These are phyloP conservation scores for Thalassiosira ordinaria DNA, from an alignment of 352 stramenopile species.

Conservation along the genomic window DNA sequence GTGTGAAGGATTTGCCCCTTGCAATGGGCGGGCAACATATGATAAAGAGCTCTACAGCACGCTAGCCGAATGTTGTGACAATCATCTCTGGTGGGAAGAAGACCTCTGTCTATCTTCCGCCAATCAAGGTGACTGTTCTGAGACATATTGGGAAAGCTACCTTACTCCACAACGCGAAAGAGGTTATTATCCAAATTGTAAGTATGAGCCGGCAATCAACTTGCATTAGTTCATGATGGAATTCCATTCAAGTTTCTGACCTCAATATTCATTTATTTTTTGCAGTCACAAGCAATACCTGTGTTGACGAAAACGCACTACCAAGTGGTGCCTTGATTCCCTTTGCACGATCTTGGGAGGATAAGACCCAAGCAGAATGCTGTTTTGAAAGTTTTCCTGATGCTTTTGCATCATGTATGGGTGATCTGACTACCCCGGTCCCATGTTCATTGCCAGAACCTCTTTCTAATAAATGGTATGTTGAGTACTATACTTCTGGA, in stretches of 20 bases:
- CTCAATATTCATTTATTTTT: neutral
- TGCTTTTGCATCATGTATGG: neutral
- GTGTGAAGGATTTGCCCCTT: neutral
- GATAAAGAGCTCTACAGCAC: neutral
- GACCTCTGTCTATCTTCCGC: no score
- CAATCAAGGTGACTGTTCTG: no score
- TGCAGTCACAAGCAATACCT: neutral
- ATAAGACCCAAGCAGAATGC: neutral
- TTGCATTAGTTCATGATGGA: no score
- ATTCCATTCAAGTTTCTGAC: neutral
- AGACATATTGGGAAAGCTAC: neutral
- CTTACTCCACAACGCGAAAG: neutral
- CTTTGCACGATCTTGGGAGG: neutral
- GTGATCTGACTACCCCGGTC: neutral
- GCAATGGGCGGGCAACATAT: neutral
- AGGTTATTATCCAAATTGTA: neutral
- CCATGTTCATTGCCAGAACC: neutral
- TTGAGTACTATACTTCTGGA: neutral
- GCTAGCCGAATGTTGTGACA: neutral
- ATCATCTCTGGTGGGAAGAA: neutral
- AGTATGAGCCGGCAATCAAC: no score
- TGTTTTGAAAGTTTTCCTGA: neutral
- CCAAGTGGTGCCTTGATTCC: neutral
- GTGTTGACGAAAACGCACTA: neutral
- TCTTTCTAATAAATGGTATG: neutral